These are phyloP conservation scores for Clohesyomyces aquaticus DNA, from an alignment of 495 filamentous ascomycete genomes.

Conservation along the genomic window DNA sequence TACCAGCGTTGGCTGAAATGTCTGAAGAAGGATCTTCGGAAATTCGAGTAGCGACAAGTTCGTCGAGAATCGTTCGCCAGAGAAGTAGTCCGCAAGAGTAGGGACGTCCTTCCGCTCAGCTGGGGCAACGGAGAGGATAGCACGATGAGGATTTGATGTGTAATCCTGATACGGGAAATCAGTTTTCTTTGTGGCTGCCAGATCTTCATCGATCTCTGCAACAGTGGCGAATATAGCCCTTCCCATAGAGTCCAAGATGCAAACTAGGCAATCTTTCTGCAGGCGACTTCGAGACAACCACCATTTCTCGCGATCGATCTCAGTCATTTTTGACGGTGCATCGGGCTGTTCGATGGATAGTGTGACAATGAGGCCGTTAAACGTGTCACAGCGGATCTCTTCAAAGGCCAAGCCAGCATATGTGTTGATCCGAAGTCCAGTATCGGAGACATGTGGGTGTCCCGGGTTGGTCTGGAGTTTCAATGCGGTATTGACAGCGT, in stretches of 20 bases:
- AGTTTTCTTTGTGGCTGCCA: background rate
- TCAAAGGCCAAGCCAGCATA: background rate
- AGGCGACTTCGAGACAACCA: constrained; percentile 22
- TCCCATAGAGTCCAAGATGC: constrained; percentile 23
- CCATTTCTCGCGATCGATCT: constrained; percentile 22
- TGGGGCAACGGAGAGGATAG: background rate
- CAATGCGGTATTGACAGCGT: constrained; percentile 52
- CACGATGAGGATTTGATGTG: constrained; percentile 5
- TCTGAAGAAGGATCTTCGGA: constrained; percentile 66
- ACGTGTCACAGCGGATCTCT: background rate
- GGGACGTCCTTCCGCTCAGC: constrained; percentile 16
- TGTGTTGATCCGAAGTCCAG: background rate
- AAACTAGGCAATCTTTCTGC: constrained; percentile 28
- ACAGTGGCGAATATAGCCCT: constrained; percentile 61
- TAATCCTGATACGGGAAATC: background rate
- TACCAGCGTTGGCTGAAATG: constrained; percentile 68
- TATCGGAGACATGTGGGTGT: background rate
- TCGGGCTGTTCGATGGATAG: constrained; percentile 39
- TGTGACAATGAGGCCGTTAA: constrained; percentile 58
- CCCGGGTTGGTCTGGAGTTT: background rate
- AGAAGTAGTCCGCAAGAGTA: constrained; percentile 1
- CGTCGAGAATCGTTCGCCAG: background rate
- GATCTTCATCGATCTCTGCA: constrained; percentile 42
- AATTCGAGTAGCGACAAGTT: constrained; percentile 65
- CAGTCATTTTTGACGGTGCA: background rate